phyloP scores from a whole-genome alignment of 306 rosid species.

The Styphnolobium japonicum region DNA sequence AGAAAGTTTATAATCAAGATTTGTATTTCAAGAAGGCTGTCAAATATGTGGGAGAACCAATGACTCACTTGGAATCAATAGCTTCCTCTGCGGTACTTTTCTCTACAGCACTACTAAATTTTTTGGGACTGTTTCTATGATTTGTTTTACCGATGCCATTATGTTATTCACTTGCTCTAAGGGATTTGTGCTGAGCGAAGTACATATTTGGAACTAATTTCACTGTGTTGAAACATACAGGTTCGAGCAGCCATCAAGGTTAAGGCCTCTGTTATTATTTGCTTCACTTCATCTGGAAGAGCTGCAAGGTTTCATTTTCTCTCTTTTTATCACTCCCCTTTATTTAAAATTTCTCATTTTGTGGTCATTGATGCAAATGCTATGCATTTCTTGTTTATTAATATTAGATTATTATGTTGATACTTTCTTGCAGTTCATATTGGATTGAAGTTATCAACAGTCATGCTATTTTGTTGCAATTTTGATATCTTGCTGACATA shows the following conservation, averaged over 20 bases:
- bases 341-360: neutral
- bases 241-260: constrained; percentile 96
- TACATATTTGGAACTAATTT: neutral
- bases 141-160: too few species aligned
- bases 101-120: neutral
- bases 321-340: neutral
- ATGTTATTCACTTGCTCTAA: neutral
- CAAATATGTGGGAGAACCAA: constrained; percentile 87
- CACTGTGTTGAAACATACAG: constrained; percentile 37
- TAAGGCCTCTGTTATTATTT: constrained; percentile 85
- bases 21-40: constrained; percentile 85
- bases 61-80: constrained; percentile 91
- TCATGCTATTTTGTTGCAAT: neutral
- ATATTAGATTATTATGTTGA: neutral
- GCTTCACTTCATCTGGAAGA: constrained; percentile 93
- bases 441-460: neutral
- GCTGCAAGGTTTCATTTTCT: constrained; percentile 68
- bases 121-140: neutral
- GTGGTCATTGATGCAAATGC: neutral
- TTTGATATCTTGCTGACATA: neutral
- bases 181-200: neutral
- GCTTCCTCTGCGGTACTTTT: constrained; percentile 80
- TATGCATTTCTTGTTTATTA: constrained; percentile 17
- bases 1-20: constrained; percentile 91
- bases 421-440: neutral